Evolutionary conservation across 441 rosid species (phyloP).

Genomic region (Corymbia citriodora): DNA sequence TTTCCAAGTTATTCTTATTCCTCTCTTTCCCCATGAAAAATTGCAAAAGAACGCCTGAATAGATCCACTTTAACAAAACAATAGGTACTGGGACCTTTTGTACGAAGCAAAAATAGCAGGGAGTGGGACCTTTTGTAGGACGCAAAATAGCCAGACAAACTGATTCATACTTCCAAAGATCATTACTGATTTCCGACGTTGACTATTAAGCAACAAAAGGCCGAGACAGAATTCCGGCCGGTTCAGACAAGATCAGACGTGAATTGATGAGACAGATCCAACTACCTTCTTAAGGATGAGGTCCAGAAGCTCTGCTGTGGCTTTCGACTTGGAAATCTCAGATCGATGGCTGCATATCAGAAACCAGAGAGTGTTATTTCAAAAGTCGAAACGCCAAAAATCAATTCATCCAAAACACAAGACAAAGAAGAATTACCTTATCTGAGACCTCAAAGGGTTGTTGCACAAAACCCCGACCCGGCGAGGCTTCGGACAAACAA

Average conservation of each 20-base stretch:
- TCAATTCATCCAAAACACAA: not conserved
- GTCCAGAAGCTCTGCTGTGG: constrained; percentile 28
- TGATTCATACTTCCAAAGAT: not conserved
- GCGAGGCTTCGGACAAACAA: constrained; percentile 43
- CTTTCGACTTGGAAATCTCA: constrained; percentile 23
- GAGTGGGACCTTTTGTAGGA: not conserved
- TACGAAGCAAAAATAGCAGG: not conserved
- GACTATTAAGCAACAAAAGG: not conserved
- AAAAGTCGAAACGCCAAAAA: not conserved
- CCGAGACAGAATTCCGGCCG: not conserved
- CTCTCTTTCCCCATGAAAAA: not conserved
- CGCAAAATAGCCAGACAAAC: not conserved
- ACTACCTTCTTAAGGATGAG: constrained; percentile 25
- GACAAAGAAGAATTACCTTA: constrained; percentile 10
- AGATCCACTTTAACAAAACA: not conserved
- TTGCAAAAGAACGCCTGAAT: not conserved
- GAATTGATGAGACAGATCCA: not conserved
- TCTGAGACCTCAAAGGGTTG: constrained; percentile 12
- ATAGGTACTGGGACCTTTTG: not conserved
- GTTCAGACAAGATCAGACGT: not conserved
- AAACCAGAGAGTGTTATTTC: not conserved
- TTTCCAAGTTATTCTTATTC: not conserved
- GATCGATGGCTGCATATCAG: constrained; percentile 16
- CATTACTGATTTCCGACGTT: not conserved
- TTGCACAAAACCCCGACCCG: constrained; percentile 9